Base-by-base conservation (phyloP, 495 filamentous ascomycete species). In the Penicillium goetzii region DNA sequence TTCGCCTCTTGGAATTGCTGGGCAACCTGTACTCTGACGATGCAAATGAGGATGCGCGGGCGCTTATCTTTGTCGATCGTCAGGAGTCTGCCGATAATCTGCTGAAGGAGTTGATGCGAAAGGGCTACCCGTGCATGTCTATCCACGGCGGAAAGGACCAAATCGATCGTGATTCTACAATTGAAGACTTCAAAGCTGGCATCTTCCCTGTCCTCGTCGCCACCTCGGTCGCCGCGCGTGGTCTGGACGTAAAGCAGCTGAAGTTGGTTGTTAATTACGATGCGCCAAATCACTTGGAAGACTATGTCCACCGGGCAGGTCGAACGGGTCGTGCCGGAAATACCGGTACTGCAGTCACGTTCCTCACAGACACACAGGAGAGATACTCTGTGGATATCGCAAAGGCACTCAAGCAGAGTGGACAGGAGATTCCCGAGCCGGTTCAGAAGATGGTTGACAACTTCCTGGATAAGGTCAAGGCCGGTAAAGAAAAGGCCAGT, bases 201-300 rank as follows among this genome's bases (percentile, higher is more conserved):
- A 86, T 92, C 49, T 86, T 95, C 56, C 93, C 93, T 0, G 87
- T 99, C 58, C 77, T 99, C 72, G 88, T 97, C 70, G 96, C 96
- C 23, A 99, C 96, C 0, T 97, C 94, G 4, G 93, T 99, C 62
- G 96, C 96, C 5, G 96, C 96, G 43, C 89, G 96, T 68, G 96
- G 96, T 17, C 77, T 99, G 28, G 96, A 99, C 72, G 94, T 99
- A 41, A 97, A 97, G 75, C 92, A 98, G 74, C 80, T 99, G 28
- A 97, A 96, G 74, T 81, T 98, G 19, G 96, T 99, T 23, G 88
- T 99, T 70, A 99, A 99, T 68, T 99, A 93, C 71, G 96, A 99
- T 74, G 90, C 90, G 4, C 96, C 96, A 4, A 97, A 96, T 72
- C 96, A 99, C 77, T 80, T 96, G 34, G 96, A 99, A 77, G 96